These are phyloP conservation scores for Lasiodiplodia gonubiensis DNA, from an alignment of 2,329 filamentous ascomycete genomes.

Conservation along the genomic window DNA sequence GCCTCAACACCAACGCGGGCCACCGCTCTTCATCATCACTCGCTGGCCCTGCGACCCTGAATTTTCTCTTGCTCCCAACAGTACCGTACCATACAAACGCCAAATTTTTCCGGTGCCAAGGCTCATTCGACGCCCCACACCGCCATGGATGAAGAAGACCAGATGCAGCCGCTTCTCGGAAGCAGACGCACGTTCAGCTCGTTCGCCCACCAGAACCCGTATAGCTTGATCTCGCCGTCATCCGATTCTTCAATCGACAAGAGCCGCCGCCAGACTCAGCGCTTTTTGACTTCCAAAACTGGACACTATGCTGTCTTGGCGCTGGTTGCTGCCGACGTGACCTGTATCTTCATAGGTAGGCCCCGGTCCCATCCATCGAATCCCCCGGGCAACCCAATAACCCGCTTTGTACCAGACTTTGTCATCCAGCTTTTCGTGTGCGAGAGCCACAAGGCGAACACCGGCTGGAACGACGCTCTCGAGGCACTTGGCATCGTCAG, in stretches of 20 bases:
- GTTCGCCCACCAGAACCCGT: conserved; percentile 2
- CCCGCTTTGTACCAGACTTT: conserved; percentile 45
- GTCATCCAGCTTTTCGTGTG: conserved; percentile 58
- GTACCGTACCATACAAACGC: not conserved
- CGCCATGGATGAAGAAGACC: conserved; percentile 23
- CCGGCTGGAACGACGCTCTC: conserved; percentile 45
- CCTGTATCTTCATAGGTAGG: conserved; percentile 55
- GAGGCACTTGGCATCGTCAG: conserved; percentile 58
- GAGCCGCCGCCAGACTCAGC: conserved; percentile 36
- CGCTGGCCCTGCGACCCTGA: not conserved
- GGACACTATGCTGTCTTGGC: conserved; percentile 58
- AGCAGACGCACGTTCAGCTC: conserved; percentile 6
- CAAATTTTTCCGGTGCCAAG: not conserved
- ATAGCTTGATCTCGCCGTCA: not conserved
- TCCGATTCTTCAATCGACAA: conserved; percentile 12
- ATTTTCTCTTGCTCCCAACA: not conserved
- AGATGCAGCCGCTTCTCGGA: conserved; percentile 25
- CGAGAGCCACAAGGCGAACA: conserved; percentile 43
- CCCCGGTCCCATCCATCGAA: not conserved
- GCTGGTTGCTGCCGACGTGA: conserved; percentile 57
- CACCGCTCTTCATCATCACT: not conserved
- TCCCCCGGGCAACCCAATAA: not conserved
- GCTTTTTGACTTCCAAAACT: conserved; percentile 52
- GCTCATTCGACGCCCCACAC: not conserved
- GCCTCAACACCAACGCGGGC: conserved; percentile 13